Evolutionary conservation across 495 filamentous ascomycete genomes (phyloP), one percentile per base, ranked within the genome.

Genomic region (Pseudevernia furfuracea): DNA sequence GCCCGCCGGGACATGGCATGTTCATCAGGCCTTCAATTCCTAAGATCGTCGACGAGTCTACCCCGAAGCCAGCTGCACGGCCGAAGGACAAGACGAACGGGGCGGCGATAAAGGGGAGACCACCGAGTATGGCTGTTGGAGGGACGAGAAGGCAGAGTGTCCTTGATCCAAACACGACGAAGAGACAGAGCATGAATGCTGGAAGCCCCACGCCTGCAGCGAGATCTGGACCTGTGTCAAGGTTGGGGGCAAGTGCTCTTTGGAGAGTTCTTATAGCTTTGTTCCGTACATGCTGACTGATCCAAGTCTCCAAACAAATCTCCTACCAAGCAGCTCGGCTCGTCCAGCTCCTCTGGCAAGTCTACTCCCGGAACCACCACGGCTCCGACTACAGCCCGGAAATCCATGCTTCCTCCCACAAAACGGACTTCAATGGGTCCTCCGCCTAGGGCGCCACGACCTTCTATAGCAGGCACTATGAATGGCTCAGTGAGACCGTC

Each of bases 1-100:
- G 93, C 71, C 75, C 85, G 60, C 84, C 85, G 63, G 83, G 84
- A 9, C 83, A 84, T 76, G 94, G 94, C 69, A 94, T 97, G 88
- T 98, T 98, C 70, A 82, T 96, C 38, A 81, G 88, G 41, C 86
- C 89, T 9, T 71, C 79, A 5, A 85, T 84, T 3, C 76, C 84
- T 32, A 78, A 79, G 36, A 72, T 92, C 25, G 62, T 95, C 48
- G 62, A 64, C 25, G 77, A 85, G 61, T 78, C 87, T 14, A 70
- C 78, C 59, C 77, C 67, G 69, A 77, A 68, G 70, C 70, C 74
- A 75, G 30, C 17, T 44, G n/a, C 55, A 76, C 70, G 53, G 23
- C 68, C 52, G 32, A 61, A 63, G 15, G 59, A 44, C 19, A 74
- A 72, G 58, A 66, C 65, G 57, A 71, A 65, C 58, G 66, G 72